phyloP scores from a whole-genome alignment of 495 filamentous ascomycete genomes.

The Lasiosphaeris hirsuta region DNA sequence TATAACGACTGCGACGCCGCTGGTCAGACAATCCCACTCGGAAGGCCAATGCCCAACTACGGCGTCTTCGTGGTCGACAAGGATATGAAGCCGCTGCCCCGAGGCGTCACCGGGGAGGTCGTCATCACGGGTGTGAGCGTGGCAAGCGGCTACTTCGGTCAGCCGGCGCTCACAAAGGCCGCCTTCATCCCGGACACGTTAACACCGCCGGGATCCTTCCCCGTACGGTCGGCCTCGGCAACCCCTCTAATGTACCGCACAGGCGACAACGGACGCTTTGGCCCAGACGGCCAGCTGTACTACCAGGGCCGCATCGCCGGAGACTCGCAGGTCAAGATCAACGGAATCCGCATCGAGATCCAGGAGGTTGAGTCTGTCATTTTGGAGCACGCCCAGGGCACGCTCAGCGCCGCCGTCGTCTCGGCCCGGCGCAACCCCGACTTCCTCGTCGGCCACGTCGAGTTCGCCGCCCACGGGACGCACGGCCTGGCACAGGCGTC shows the following conservation, averaged over 20 bases:
- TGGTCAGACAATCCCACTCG: not conserved
- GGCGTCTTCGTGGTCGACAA: slow-evolving; percentile 39
- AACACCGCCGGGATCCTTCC: no score
- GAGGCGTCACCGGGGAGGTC: slow-evolving; percentile 27
- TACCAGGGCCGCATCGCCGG: slow-evolving; percentile 41
- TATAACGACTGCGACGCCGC: not conserved
- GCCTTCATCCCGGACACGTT: slow-evolving; percentile 31
- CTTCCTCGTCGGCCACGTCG: slow-evolving; percentile 19
- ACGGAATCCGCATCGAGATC: slow-evolving; percentile 52
- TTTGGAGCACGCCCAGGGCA: slow-evolving; percentile 26
- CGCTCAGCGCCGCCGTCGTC: not conserved
- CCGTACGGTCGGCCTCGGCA: no score
- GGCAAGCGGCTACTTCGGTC: slow-evolving; percentile 24
- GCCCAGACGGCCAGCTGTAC: slow-evolving; percentile 36
- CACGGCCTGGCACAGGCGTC: not conserved
- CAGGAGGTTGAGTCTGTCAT: slow-evolving; percentile 45
- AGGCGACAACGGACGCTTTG: slow-evolving; percentile 37
- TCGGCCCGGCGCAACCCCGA: not conserved
- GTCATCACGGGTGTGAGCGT: slow-evolving; percentile 28
- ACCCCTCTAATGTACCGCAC: no score
- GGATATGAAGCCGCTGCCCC: slow-evolving; percentile 33
- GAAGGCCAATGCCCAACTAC: slow-evolving; percentile 25
- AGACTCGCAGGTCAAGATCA: slow-evolving; percentile 51
- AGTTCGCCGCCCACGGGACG: no score
- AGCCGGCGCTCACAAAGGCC: slow-evolving; percentile 1